These are phyloP conservation scores for Pleurotus giganteus DNA, from an alignment of 768 basidiomycete genomes.

Conservation along the genomic window DNA sequence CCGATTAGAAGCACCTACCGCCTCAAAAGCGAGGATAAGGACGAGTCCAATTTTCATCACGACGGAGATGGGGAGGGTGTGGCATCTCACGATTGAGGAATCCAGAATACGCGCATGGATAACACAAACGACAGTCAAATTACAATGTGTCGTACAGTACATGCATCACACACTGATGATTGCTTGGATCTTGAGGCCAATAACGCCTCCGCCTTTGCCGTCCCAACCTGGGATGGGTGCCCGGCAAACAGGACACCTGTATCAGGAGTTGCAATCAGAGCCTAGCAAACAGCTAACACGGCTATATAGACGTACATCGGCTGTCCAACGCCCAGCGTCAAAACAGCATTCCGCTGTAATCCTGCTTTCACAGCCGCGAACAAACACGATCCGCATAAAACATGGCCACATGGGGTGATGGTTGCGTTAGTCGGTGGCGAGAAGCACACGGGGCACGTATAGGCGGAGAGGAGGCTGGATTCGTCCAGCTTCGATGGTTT, in stretches of 20 bases:
- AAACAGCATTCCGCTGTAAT: constrained; percentile 42
- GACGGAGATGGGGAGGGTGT: no score
- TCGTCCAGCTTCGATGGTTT: constrained; percentile 11
- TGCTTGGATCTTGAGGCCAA: constrained; percentile 52
- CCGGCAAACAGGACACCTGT: constrained; percentile 70
- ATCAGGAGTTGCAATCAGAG: background rate
- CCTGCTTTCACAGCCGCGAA: constrained; percentile 70
- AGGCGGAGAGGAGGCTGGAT: constrained; percentile 49
- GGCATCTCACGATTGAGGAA: no score
- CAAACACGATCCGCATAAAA: constrained; percentile 75
- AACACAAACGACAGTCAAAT: background rate
- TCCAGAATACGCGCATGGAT: no score
- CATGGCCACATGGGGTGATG: constrained; percentile 77
- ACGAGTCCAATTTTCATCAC: no score
- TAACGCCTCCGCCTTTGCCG: constrained; percentile 64
- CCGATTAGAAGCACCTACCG: no score
- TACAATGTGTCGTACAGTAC: background rate
- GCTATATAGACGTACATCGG: constrained; percentile 35
- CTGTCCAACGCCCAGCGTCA: constrained; percentile 24
- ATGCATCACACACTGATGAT: constrained; percentile 35
- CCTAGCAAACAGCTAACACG: no score
- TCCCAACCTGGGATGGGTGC: constrained; percentile 69
- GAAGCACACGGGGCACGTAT: constrained; percentile 81
- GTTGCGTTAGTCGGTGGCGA: constrained; percentile 72
- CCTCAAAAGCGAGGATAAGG: no score